Evolutionary conservation across 805 yeast genomes (phyloP).

Genomic region (Zygotorulaspora danielsina): DNA sequence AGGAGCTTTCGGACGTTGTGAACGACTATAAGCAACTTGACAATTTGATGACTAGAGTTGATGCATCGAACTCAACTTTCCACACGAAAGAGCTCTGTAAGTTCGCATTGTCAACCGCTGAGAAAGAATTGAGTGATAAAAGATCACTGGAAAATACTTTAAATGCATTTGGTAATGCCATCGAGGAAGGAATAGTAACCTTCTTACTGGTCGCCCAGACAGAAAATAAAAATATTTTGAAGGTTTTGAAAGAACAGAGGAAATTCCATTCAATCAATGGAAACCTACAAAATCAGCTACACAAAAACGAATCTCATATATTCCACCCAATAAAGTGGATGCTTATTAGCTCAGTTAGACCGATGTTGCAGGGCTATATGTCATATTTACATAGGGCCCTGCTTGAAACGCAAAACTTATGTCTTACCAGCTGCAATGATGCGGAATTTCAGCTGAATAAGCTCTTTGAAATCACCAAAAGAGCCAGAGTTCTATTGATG

Average conservation of each 20-base stretch:
- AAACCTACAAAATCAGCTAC: neutral
- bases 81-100: slow-evolving; percentile 1
- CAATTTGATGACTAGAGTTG: slow-evolving; percentile 1
- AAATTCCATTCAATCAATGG: neutral
- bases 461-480: neutral
- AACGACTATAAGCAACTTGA: neutral
- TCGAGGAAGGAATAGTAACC: neutral
- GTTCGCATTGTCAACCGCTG: neutral
- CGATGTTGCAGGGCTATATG: slow-evolving; percentile 1
- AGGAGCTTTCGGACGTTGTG: slow-evolving; percentile 1
- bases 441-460: neutral
- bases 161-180: neutral
- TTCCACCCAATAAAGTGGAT: neutral
- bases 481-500: neutral
- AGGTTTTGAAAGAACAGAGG: neutral
- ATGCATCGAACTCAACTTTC: neutral
- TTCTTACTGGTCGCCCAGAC: neutral
- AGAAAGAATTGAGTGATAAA: neutral
- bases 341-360: neutral
- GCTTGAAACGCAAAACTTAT: neutral
- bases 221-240: neutral
- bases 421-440: neutral
- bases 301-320: neutral
- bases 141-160: neutral
- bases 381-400: neutral